Percentiles rank a stretch among this genome's conserved stretches.
These are phyloP conservation scores for Podospora fimiseda DNA, from an alignment of 495 filamentous ascomycete species.

Conservation along the genomic window DNA sequence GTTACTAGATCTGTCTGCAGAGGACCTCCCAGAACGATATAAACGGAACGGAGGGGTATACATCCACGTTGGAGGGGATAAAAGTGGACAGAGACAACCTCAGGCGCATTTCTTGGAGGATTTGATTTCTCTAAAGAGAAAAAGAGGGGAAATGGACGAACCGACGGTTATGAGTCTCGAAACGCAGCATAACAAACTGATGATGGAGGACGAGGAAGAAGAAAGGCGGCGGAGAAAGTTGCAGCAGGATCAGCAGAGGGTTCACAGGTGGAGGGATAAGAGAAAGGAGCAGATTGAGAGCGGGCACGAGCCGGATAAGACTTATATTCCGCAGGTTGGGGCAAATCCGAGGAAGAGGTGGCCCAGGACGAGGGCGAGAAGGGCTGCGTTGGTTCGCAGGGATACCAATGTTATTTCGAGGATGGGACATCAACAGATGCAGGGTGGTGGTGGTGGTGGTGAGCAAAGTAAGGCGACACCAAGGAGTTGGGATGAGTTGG, in stretches of 20 bases:
- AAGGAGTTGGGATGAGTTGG: constrained; percentile 6
- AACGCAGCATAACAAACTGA: constrained; percentile 29
- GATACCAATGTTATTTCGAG: constrained; percentile 9
- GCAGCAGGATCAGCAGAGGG: constrained; percentile 20
- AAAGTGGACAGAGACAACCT: constrained; percentile 31
- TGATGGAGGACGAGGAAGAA: constrained; percentile 26
- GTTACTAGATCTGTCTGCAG: constrained; percentile 8
- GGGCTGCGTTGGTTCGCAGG: constrained; percentile 15
- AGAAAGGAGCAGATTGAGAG: constrained; percentile 12
- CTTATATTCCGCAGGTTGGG: constrained; percentile 13
- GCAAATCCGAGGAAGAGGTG: constrained; percentile 12
- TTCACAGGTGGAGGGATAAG: constrained; percentile 20
- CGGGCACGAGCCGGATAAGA: constrained; percentile 6
- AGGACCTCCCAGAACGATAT: constrained; percentile 27
- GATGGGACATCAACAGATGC: not conserved
- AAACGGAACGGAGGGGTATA: constrained; percentile 27
- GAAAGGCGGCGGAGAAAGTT: constrained; percentile 24
- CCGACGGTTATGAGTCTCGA: constrained; percentile 43
- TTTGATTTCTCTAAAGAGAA: constrained; percentile 43
- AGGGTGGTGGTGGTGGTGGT: not conserved
- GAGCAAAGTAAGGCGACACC: not conserved
- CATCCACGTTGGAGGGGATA: constrained; percentile 30
- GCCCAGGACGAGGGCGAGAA: constrained; percentile 16
- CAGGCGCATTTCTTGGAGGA: constrained; percentile 42
- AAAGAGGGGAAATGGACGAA: constrained; percentile 49